Evolutionary conservation across 129 eudicot species (phyloP), one percentile per base, ranked within the genome.

Genomic region (Smallanthus sonchifolius): DNA sequence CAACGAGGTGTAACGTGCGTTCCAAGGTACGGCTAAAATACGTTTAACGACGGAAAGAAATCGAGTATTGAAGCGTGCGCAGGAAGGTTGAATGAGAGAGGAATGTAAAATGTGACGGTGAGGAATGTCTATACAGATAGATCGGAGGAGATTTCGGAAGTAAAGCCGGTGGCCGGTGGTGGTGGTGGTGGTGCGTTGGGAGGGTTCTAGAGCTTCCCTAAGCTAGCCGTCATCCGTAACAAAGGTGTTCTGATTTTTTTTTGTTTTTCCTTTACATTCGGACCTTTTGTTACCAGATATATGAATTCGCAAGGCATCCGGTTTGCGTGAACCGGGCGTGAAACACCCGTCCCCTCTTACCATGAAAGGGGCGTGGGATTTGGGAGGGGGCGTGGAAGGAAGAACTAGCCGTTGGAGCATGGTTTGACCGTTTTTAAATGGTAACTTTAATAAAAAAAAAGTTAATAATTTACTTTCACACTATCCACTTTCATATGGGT

Each of bases 1-100:
- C 6, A 56, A 47, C 3, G 20, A 44, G 35, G 43, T 38, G 62
- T 74, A 32, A 65, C 78, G 78, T 74, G 78, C 24, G 63, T 37
- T 54, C 42, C 68, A 76, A 76, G 80, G 73, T 30, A 9, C 38
- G 75, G 6, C 14, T 56, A 24, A 24, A 56, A 5, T 19, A 15
- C 40, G 42, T 60, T 32, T 32, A 13, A 60, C 8, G 3, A 34
- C 4, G 6, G 38, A 4, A 57, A 6, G 5, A 54, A 1, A 1
- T 20, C 7, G 62, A 55, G 34, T 6, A 20, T 20, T 55, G 35
- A 56, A 28, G 63, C 63, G n/a, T 10, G 63, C 37, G 24, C 2
- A 28, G 13, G 36, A 24, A 56, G 5, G 5, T 0, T 56, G 14
- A 10, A 7, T 28, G 36, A 24, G 8, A 7, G n/a, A 56, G 5